Base-by-base conservation (phyloP, 768 basidiomycete species). In the Thelephora ganbajun region DNA sequence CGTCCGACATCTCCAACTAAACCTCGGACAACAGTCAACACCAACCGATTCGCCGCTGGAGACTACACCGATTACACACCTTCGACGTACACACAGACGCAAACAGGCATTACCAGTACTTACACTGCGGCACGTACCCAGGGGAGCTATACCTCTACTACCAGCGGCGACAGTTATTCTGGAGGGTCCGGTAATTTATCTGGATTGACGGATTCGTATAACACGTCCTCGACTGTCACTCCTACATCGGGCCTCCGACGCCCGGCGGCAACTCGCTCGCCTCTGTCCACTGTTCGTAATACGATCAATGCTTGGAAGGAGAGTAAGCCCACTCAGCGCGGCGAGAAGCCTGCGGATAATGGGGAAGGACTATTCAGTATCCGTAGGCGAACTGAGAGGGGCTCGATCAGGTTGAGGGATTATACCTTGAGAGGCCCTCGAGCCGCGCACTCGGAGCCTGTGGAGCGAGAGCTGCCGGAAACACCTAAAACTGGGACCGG, bases 241-340 rank as follows among this genome's bases (percentile, higher is more conserved):
- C 73, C 79, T 1, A 71, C 70, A 0, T 64, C 80, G 0, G 64
- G 75, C 11, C 63, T 84, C 14, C 77, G 79, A 35, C 72, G 80
- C 36, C 77, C 79, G 2, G 76, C 81, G 16, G 57, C 59, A 0
- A 77, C 80, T 3, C 74, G 81, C 7, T 83, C 80, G 3, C 83
- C 85, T 1, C 66, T 85, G 22, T 70, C 78, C 0, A 83, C 80
- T 3, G 80, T 90, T 19, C 74, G 83, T 30, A 88, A 88, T 53
- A 77, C 88, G 35, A 80, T 90, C 6, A 74, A 78, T 0, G 69
- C 80, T 6, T 90, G 86, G 84, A 88, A 86, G 59, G 82, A 85
- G 51, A 74, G 81, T 16, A 80, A 81, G 0, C 80, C 71, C 0
- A 66, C n/a, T n/a, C n/a, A 69, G 18, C 51, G 66, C 11, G 63